Conservation (phyloP, 225 moss, liverwort and hornwort genomes). For the Pleurozium schreberi region DNA sequence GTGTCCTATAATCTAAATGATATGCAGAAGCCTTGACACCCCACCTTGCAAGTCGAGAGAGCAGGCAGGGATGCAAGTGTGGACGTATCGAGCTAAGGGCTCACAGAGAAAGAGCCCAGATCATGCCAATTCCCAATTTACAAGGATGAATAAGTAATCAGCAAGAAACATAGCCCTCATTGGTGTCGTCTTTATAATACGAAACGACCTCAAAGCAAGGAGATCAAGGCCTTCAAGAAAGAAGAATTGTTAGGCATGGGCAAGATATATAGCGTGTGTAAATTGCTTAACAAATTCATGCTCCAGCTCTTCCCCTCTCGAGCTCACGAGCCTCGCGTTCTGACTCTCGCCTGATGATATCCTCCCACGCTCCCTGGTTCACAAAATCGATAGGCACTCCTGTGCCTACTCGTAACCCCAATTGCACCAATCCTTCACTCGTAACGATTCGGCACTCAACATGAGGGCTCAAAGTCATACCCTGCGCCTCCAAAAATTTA, state of each 20-base stretch:
- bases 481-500: not conserved
- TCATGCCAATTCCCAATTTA: not conserved
- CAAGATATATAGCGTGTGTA: not conserved
- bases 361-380: conserved; percentile 72
- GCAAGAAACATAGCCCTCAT: not conserved
- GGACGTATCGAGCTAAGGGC: not conserved
- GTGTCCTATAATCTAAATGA: not conserved
- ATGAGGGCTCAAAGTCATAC: conserved; percentile 10
- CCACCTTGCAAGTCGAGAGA: not conserved
- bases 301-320: conserved; percentile 27
- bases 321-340: conserved; percentile 34
- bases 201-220: not conserved
- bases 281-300: not conserved
- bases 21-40: not conserved
- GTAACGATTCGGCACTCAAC: conserved; percentile 66
- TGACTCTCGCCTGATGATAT: conserved; percentile 50
- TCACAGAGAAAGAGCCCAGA: not conserved
- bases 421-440: conserved; percentile 67
- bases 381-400: conserved; percentile 89
- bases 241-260: not conserved
- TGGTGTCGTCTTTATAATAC: not conserved
- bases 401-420: conserved; percentile 67
- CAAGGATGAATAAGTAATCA: not conserved
- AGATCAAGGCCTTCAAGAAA: not conserved
- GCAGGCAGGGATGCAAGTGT: not conserved